A percentile compares a stretch with the other conserved stretches of the same genome.
These are phyloP conservation scores for Pharus latifolius DNA, from an alignment of 176 grass and related monocot species.

Conservation along the genomic window DNA sequence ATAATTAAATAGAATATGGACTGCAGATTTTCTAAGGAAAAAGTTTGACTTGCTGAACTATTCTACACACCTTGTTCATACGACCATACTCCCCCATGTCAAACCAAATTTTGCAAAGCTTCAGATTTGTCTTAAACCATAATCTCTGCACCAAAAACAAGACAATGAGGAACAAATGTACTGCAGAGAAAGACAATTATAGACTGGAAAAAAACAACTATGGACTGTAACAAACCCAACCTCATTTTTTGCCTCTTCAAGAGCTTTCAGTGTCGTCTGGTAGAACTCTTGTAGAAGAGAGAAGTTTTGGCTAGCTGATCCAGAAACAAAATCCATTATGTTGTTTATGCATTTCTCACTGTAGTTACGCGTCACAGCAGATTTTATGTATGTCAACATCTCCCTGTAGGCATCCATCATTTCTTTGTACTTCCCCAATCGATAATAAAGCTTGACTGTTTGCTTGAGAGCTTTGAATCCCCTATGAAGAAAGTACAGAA, in stretches of 20 bases:
- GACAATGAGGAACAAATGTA: neutral
- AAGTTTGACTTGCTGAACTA: neutral
- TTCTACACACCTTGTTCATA: slow-evolving; percentile 83
- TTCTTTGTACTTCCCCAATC: slow-evolving; percentile 81
- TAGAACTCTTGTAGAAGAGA: slow-evolving; percentile 95
- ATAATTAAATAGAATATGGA: neutral
- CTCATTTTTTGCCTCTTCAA: slow-evolving; percentile 99
- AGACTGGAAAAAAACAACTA: neutral
- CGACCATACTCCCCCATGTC: slow-evolving; percentile 92
- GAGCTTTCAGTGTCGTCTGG: slow-evolving; percentile 84
- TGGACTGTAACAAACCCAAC: slow-evolving; percentile 22
- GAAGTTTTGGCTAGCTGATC: slow-evolving; percentile 94
- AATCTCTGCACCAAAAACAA: slow-evolving; percentile 57
- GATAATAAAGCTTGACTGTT: slow-evolving; percentile 97
- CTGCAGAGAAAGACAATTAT: neutral
- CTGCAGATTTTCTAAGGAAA: neutral
- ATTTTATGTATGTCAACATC: slow-evolving; percentile 97
- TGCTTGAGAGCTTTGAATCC: slow-evolving; percentile 98
- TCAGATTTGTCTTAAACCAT: slow-evolving; percentile 99
- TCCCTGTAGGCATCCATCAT: slow-evolving; percentile 98
- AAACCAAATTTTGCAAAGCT: slow-evolving; percentile 99
- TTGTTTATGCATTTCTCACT: slow-evolving; percentile 99
- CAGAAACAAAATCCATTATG: slow-evolving; percentile 99
- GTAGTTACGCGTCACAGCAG: slow-evolving; percentile 95
- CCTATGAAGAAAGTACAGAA: slow-evolving; percentile 28